Conservation (phyloP, 345 rosid genomes). For the Balakata baccata region DNA sequence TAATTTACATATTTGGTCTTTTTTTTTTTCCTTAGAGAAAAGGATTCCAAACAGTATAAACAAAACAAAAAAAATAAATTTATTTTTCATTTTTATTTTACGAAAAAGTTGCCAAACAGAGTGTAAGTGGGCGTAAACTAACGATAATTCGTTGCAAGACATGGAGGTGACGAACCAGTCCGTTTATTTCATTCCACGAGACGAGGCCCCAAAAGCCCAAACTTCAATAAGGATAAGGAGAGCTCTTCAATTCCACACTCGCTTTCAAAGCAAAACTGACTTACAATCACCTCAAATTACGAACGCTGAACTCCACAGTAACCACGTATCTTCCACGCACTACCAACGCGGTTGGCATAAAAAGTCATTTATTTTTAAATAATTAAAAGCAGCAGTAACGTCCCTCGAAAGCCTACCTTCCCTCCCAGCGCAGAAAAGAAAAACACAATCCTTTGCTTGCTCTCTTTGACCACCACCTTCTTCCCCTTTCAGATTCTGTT, state of each 20-base stretch:
- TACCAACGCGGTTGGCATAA: background rate
- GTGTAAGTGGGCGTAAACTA: background rate
- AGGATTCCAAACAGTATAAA: too few relatives aligned
- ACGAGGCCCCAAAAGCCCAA: too few relatives aligned
- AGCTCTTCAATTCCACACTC: too few relatives aligned
- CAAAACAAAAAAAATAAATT: too few relatives aligned
- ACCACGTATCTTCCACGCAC: background rate
- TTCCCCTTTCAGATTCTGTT: background rate
- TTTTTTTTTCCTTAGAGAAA: too few relatives aligned
- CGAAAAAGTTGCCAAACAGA: too few relatives aligned
- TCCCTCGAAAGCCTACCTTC: conserved; percentile 2
- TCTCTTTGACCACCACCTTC: background rate
- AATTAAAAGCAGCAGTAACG: background rate
- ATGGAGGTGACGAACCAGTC: background rate
- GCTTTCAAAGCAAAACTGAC: too few relatives aligned
- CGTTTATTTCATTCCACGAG: background rate
- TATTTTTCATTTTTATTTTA: too few relatives aligned
- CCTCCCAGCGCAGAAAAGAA: conserved; percentile 9
- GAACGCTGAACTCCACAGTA: too few relatives aligned
- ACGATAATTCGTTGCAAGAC: background rate
- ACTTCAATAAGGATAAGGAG: too few relatives aligned
- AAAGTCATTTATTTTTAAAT: background rate
- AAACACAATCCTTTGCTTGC: conserved; percentile 17
- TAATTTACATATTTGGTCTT: too few relatives aligned
- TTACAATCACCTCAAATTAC: too few relatives aligned